A percentile compares a stretch with the other conserved stretches of the same genome.
Conservation (phyloP, 192 early-diverging fungal species). For the Coemansia sp. region DNA sequence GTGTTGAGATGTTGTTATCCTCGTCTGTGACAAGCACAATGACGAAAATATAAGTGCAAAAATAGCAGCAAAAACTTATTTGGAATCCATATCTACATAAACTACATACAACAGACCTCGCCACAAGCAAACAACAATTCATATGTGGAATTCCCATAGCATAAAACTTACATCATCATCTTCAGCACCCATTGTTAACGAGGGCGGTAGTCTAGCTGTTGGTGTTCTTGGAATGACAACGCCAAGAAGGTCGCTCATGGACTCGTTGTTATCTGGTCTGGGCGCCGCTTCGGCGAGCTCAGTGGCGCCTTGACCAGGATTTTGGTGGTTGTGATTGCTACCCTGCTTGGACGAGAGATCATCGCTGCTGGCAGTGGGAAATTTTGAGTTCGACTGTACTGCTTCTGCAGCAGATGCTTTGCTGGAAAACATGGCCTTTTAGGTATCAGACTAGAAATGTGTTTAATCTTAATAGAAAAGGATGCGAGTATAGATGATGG, state of each 20-base stretch:
- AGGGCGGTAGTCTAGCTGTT: neutral
- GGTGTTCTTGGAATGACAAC: constrained; percentile 6
- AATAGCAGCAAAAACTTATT: no score
- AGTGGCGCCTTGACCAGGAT: neutral
- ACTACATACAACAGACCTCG: neutral
- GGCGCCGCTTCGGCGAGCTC: neutral
- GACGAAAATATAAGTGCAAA: no score
- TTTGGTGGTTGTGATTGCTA: neutral
- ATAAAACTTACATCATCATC: constrained; percentile 9
- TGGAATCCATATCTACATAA: constrained; percentile 12
- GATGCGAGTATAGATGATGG: neutral
- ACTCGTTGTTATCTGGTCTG: neutral
- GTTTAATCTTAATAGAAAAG: neutral
- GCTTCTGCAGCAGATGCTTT: neutral
- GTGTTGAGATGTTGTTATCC: no score
- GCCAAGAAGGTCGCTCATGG: neutral
- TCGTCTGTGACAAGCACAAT: no score
- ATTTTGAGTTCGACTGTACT: neutral
- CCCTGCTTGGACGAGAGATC: neutral
- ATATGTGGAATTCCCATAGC: neutral
- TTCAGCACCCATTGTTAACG: neutral
- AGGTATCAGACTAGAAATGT: neutral
- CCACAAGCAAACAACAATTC: neutral
- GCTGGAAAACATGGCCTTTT: neutral
- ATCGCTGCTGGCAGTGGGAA: neutral